Conservation (phyloP, 2,329 filamentous ascomycete genomes). For the Diaporthe vexans region DNA sequence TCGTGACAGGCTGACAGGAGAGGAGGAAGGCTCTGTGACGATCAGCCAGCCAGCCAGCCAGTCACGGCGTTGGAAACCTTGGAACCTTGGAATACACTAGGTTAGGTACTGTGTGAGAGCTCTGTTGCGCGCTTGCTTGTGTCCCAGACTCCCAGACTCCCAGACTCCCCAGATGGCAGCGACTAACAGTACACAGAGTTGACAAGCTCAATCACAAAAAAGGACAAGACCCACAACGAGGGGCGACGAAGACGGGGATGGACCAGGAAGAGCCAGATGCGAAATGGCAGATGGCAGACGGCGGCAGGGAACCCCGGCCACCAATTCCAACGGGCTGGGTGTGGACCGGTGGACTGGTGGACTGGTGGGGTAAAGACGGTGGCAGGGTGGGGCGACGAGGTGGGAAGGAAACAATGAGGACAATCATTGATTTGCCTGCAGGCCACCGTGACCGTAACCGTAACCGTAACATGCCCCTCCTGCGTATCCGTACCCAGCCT, state of each 20-base stretch:
- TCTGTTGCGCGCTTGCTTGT: not conserved
- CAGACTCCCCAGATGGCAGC: not conserved
- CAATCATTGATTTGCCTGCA: constrained; percentile 1
- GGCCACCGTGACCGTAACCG: no score
- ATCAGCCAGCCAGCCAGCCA: not conserved
- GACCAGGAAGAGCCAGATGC: constrained; percentile 17
- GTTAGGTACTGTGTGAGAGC: no score
- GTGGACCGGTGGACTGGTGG: not conserved
- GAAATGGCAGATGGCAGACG: constrained; percentile 32
- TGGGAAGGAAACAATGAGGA: constrained; percentile 7
- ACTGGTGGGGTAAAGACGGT: not conserved
- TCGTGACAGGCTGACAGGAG: no score
- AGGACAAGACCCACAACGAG: constrained; percentile 14
- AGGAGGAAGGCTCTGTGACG: not conserved
- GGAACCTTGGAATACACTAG: no score
- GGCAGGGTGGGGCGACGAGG: not conserved
- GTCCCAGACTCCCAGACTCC: not conserved
- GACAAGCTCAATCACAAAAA: constrained; percentile 11
- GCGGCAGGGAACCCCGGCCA: constrained; percentile 13
- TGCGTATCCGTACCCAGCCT: not conserved
- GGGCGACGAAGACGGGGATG: constrained; percentile 34
- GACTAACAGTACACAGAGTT: not conserved
- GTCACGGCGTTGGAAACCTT: no score
- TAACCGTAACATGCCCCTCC: not conserved
- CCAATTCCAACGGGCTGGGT: not conserved